A percentile compares a stretch with the other conserved stretches of the same genome.
These are phyloP conservation scores for Lagerstroemia speciosa DNA, from an alignment of 345 rosid genomes.

Conservation along the genomic window DNA sequence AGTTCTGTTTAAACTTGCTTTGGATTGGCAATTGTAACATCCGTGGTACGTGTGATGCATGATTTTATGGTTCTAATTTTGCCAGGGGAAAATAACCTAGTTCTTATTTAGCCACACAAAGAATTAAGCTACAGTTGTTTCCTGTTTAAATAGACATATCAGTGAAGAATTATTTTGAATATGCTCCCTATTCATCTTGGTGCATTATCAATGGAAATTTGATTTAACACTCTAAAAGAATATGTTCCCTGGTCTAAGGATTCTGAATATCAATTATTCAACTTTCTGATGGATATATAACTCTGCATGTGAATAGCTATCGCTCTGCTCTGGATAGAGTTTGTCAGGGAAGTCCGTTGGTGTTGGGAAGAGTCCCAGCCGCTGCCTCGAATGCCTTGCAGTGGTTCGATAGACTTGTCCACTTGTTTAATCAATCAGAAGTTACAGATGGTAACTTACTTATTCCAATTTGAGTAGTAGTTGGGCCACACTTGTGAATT, in stretches of 20 bases:
- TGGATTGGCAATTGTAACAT: conserved; percentile 95
- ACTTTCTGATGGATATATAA: conserved; percentile 3
- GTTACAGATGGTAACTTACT: conserved; percentile 69
- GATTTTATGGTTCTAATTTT: background rate
- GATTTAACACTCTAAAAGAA: too few species aligned
- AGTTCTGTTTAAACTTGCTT: conserved; percentile 71
- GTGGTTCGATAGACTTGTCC: conserved; percentile 68
- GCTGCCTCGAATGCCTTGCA: conserved; percentile 56
- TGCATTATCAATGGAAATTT: too few species aligned
- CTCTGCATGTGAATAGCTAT: conserved; percentile 43
- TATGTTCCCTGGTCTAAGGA: too few species aligned
- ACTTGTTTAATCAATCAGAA: conserved; percentile 89
- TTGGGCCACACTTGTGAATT: background rate
- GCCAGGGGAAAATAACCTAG: background rate
- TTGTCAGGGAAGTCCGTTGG: conserved; percentile 95
- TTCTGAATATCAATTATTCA: conserved; percentile 10
- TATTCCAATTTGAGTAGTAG: background rate
- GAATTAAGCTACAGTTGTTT: too few species aligned
- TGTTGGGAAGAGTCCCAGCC: conserved; percentile 95
- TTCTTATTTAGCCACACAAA: too few species aligned
- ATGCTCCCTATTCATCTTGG: too few species aligned
- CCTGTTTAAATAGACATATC: background rate
- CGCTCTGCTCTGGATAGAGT: conserved; percentile 87
- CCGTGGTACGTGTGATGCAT: conserved; percentile 47
- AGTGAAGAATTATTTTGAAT: background rate